These are phyloP conservation scores for Cladophialophora immunda DNA, from an alignment of 2,329 filamentous ascomycete genomes.

Conservation along the genomic window DNA sequence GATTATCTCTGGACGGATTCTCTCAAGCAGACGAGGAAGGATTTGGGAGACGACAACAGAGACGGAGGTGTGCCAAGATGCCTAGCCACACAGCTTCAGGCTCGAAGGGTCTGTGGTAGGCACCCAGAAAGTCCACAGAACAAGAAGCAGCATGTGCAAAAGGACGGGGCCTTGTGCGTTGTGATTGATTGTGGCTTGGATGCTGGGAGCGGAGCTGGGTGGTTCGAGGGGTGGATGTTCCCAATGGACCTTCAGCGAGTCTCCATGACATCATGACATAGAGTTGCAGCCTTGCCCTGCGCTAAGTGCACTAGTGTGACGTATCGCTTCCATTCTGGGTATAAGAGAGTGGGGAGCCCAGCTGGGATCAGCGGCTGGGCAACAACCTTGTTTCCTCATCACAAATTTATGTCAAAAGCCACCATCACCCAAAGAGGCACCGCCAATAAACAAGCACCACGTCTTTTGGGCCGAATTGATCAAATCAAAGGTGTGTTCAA, in stretches of 20 bases:
- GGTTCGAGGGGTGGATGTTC: not conserved
- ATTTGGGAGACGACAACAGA: not conserved
- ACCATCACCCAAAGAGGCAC: not conserved
- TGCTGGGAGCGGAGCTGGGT: not conserved
- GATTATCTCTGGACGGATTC: not conserved
- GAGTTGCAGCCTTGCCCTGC: constrained; percentile 5
- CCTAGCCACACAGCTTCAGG: not conserved
- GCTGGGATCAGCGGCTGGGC: not conserved
- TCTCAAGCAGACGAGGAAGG: not conserved
- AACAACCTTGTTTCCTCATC: constrained; percentile 2
- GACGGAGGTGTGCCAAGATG: not conserved
- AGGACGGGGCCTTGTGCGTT: not conserved
- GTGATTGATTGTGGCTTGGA: constrained; percentile 5
- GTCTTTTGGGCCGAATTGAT: not conserved
- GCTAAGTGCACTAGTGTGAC: not conserved
- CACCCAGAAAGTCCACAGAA: too few relatives aligned
- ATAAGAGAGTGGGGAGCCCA: not conserved
- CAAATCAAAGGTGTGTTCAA: not conserved
- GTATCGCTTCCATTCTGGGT: not conserved
- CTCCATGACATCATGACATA: constrained; percentile 9
- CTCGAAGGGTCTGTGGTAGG: not conserved
- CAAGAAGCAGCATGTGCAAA: not conserved
- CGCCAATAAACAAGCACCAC: constrained; percentile 1
- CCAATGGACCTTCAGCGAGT: not conserved
- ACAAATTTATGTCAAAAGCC: not conserved